Percentiles rank a stretch among this genome's conserved stretches.
These are phyloP conservation scores for Dendrobium huoshanense DNA, from an alignment of 106 monocot genomes.

Conservation along the genomic window DNA sequence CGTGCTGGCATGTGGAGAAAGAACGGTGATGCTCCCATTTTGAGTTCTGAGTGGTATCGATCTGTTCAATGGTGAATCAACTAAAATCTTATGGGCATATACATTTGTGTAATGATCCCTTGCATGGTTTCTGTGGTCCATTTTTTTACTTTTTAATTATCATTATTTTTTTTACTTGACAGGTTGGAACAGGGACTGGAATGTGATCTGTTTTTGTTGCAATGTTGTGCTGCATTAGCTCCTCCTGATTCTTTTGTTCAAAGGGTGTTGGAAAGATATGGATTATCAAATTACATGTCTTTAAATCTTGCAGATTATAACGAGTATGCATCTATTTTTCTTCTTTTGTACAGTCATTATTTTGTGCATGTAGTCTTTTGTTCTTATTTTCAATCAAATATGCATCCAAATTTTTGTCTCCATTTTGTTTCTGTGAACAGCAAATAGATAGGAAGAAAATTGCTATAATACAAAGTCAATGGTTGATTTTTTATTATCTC, in stretches of 20 bases:
- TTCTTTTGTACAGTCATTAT: background rate
- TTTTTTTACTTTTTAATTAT: slow-evolving; percentile 4
- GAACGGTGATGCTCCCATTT: slow-evolving; percentile 76
- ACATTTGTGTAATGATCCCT: background rate
- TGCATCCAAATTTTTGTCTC: background rate
- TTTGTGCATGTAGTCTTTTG: background rate
- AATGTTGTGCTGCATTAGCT: slow-evolving; percentile 96
- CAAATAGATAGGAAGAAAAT: too few species aligned
- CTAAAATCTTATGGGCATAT: background rate
- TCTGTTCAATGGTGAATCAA: slow-evolving; percentile 47
- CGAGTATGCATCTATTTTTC: slow-evolving; percentile 53
- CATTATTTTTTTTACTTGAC: slow-evolving; percentile 5
- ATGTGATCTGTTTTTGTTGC: slow-evolving; percentile 87
- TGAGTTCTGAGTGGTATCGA: slow-evolving; percentile 61
- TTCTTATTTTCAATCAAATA: background rate
- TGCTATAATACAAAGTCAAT: too few species aligned
- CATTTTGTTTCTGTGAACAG: background rate
- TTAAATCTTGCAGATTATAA: slow-evolving; percentile 50
- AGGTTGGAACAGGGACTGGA: slow-evolving; percentile 81
- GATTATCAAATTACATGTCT: slow-evolving; percentile 55
- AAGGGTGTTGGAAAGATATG: slow-evolving; percentile 90
- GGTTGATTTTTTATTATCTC: too few species aligned
- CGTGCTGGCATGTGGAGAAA: slow-evolving; percentile 97
- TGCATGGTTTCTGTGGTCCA: background rate
- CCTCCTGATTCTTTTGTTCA: slow-evolving; percentile 80